Evolutionary conservation across 2,329 filamentous ascomycete species (phyloP).

Genomic region (Fusarium metavorans): DNA sequence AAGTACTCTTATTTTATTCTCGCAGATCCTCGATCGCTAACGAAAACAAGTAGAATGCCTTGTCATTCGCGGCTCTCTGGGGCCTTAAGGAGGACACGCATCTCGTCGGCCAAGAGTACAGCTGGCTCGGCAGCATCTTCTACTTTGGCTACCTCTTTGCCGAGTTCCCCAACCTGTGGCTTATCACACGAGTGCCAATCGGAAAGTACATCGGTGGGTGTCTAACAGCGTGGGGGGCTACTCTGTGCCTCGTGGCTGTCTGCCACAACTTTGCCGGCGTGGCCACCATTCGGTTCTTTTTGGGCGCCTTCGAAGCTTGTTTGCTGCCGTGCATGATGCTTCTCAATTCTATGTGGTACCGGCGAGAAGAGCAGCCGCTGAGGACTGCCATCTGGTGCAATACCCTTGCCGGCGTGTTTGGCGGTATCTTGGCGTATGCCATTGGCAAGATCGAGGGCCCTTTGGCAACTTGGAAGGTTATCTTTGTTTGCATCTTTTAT

Average conservation of each 20-base stretch:
- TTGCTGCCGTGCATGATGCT: conserved; percentile 46
- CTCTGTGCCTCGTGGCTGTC: conserved; percentile 40
- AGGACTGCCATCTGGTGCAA: conserved; percentile 50
- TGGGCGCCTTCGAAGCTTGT: conserved; percentile 46
- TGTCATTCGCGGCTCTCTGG: conserved; percentile 34
- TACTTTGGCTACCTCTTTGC: conserved; percentile 61
- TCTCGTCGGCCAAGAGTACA: conserved; percentile 64
- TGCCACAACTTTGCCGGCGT: conserved; percentile 43
- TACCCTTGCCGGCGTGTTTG: conserved; percentile 48
- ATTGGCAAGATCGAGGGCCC: conserved; percentile 46
- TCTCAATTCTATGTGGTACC: conserved; percentile 50
- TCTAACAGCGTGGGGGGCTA: conserved; percentile 36
- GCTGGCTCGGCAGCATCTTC: conserved; percentile 67
- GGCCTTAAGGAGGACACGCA: conserved; percentile 38
- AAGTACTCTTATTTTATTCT: fast-evolving
- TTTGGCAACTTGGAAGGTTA: conserved; percentile 36
- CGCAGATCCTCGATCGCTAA: neutral
- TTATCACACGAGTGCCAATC: conserved; percentile 34
- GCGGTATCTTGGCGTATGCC: conserved; percentile 47
- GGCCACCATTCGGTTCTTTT: conserved; percentile 44
- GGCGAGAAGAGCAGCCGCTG: conserved; percentile 46
- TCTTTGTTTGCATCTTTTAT: fast-evolving
- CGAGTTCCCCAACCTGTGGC: conserved; percentile 56
- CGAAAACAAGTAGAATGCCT: neutral
- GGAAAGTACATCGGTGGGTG: conserved; percentile 38